A percentile compares a stretch with the other conserved stretches of the same genome.
Conservation (phyloP, 306 rosid genomes). For the Medicago lupulina region DNA sequence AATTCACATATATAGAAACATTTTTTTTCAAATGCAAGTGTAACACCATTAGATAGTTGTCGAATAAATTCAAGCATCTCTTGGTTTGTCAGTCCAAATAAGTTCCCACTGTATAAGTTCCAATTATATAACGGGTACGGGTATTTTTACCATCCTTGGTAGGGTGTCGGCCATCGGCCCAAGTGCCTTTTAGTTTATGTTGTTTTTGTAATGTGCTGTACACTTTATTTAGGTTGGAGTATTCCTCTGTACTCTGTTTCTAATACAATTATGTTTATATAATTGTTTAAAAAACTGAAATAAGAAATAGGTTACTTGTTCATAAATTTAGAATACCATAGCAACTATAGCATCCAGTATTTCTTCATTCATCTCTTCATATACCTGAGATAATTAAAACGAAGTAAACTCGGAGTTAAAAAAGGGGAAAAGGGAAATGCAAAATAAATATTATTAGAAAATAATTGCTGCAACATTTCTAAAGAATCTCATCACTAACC, state of each 20-base stretch:
- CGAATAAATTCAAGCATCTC: conserved; percentile 3
- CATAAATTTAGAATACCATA: conserved; percentile 8
- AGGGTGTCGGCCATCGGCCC: not conserved
- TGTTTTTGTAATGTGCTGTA: not conserved
- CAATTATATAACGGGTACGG: not conserved
- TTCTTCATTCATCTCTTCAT: not conserved
- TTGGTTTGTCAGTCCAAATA: conserved; percentile 21
- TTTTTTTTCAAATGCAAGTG: not conserved
- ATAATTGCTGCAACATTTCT: not conserved
- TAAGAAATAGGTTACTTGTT: not conserved
- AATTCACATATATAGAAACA: not conserved
- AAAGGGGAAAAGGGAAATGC: not conserved
- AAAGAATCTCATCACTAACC: not conserved
- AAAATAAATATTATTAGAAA: not conserved
- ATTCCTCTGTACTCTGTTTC: not conserved
- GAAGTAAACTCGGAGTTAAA: not conserved
- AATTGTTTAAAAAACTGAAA: not conserved
- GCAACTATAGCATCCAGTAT: not conserved
- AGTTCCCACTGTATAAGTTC: not conserved
- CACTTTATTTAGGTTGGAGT: not conserved
- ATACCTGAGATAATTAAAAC: not conserved
- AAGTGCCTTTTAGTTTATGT: not conserved
- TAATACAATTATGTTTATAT: not conserved
- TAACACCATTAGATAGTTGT: conserved; percentile 10
- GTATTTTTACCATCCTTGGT: not conserved